phyloP scores from a whole-genome alignment of 257 asterid genomes.

The Ilex asprella region DNA sequence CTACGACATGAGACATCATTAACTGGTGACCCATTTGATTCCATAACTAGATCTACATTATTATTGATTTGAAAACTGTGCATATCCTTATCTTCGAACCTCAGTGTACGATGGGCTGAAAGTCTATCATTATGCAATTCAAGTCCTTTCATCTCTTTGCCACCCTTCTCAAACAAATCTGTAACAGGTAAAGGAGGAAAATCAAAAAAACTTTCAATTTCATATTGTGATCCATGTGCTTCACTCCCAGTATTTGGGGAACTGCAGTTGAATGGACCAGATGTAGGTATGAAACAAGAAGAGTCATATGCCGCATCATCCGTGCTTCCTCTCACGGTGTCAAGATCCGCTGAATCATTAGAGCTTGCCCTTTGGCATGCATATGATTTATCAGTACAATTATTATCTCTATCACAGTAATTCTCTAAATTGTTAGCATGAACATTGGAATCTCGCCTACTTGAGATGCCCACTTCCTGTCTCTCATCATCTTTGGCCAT shows the following conservation, averaged over 20 bases:
- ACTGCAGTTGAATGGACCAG: constrained; percentile 42
- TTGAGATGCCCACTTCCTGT: constrained; percentile 45
- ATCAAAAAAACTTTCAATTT: constrained; percentile 54
- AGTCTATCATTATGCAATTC: constrained; percentile 44
- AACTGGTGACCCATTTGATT: constrained; percentile 48
- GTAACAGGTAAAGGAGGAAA: constrained; percentile 82
- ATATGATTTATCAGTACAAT: constrained; percentile 39
- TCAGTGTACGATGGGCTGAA: constrained; percentile 47
- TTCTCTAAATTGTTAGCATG: constrained; percentile 31
- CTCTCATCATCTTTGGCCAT: constrained; percentile 64
- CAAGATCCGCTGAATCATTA: constrained; percentile 65
- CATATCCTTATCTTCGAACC: constrained; percentile 63
- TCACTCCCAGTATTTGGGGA: constrained; percentile 35
- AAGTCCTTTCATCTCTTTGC: constrained; percentile 35
- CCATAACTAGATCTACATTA: constrained; percentile 83
- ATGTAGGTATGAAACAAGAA: constrained; percentile 47
- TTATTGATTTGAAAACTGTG: constrained; percentile 78
- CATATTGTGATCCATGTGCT: constrained; percentile 35
- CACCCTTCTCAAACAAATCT: constrained; percentile 62
- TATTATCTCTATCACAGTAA: constrained; percentile 33
- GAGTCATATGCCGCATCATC: constrained; percentile 58
- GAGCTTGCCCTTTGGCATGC: constrained; percentile 40
- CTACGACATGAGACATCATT: constrained; percentile 27
- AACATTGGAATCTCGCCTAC: constrained; percentile 37
- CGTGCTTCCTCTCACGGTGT: constrained; percentile 52